Base-by-base conservation (phyloP, 148 eudicot species). In the Polygonum maritimum region DNA sequence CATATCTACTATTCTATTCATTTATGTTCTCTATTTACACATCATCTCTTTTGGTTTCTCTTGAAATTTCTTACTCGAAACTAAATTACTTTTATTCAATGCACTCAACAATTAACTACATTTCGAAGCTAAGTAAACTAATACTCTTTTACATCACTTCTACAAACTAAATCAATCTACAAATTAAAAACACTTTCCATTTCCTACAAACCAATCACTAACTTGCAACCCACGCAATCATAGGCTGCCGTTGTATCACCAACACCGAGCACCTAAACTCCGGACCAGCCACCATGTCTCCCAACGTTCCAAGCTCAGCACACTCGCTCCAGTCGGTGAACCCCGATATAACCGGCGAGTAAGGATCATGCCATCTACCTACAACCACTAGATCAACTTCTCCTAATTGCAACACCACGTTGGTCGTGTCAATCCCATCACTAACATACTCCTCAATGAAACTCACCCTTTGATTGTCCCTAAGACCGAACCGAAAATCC, bases 321-420 rank as follows among this genome's bases (percentile, higher is more conserved):
- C 72, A 75, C 19, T 85, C 81, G 26, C 81, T 82, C 83, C 87
- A 82, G 21, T 74, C 54, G 0, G 48, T 40, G 5, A 85, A 71
- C 16, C 85, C 85, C 19, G 38, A 51, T 35, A 52, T 76, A 40
- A 81, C 83, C 0, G 85, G 85, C 47, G 81, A 80, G 6, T 78
- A 49, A 5, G 81, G 78, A 15, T 85, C 87, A 76, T 85, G 87
- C 78, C 80, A 82, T 51, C 81, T 78, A 0, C 87, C 87, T 48
- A 82, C 73, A 0, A 85, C 54, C 3, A 82, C 67, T n/a, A 85
- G 22, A 80, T 85, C 78, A 7, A 74, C 83, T 21, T 80, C 7
- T 51, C 78, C 70, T 55, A 82, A 39, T 0, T 84, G 78, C 0
- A 80, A 2, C 11, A 82, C 70, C 2, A 75, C 71, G 21, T 78